Base-by-base conservation (phyloP, 805 yeast species). In the Pichia californica region DNA sequence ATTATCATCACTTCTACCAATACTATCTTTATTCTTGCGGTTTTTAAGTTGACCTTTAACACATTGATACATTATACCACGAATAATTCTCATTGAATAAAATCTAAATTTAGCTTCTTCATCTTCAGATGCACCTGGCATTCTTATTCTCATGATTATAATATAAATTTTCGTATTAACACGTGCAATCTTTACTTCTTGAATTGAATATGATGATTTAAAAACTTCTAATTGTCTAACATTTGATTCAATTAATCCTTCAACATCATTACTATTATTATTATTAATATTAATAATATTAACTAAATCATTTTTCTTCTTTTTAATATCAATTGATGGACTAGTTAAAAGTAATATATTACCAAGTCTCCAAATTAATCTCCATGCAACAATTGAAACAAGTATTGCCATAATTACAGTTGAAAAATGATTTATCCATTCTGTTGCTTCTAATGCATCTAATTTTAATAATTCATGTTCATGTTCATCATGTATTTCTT, bases 111-210 rank as follows among this genome's bases (percentile, higher is more conserved):
- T 62, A 1, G 77, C 60, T 57, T 83, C 91, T 36, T 83, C 88
- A 43, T 82, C 86, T 48, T 76, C 77, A 4, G 83, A 75, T 1
- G 81, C 84, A n/a, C 89, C 89, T 37, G 65, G 61, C 83, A 84
- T 78, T 18, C 59, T 61, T 3, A 84, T 51, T 43, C 67, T 71
- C 15, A 81, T 48, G 3, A 86, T 71, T 2, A 81, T 75, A 20
- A 84, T 69, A 51, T 71, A 77, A 4, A 81, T 62, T 46, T 71
- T 73, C 55, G 78, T 76, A 56, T 80, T 83, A 31, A 82, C 80
- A 51, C 81, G 78, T 3, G 83, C 71, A 7, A 84, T 63, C 40
- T 75, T 65, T 8, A 83, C 66, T 53, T 58, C 67, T 13, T 71
- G 67, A 14, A 83, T 56, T 7, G 57, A 55, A 53, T 79, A 81